A percentile compares a stretch with the other conserved stretches of the same genome.
Conservation (phyloP, 257 asterid species). For the Solanum stenotomum region DNA sequence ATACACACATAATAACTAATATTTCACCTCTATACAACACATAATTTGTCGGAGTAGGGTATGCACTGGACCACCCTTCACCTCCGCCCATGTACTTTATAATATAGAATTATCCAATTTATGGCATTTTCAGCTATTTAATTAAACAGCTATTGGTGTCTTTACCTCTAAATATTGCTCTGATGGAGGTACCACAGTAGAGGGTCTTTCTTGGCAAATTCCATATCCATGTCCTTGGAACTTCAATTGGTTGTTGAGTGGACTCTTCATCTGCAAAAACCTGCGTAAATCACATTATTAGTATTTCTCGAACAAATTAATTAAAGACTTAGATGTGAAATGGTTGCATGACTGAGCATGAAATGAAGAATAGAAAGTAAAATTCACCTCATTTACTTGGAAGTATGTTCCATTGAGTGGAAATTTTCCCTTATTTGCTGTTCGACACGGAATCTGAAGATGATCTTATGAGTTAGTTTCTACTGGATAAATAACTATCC, state of each 20-base stretch:
- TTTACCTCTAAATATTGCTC: slow-evolving; percentile 27
- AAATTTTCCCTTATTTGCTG: slow-evolving; percentile 19
- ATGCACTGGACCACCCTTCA: background rate
- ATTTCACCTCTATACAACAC: background rate
- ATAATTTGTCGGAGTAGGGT: background rate
- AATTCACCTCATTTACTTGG: slow-evolving; percentile 27
- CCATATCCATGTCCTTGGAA: slow-evolving; percentile 7
- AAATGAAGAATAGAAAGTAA: background rate
- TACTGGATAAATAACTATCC: background rate
- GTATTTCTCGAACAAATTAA: background rate
- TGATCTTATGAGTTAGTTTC: background rate
- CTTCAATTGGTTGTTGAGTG: slow-evolving; percentile 12
- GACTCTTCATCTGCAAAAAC: slow-evolving; percentile 36
- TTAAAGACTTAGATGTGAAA: background rate
- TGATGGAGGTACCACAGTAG: slow-evolving; percentile 16
- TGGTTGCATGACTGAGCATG: background rate
- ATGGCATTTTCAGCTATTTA: background rate
- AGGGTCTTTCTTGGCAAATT: slow-evolving; percentile 10
- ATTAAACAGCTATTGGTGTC: background rate
- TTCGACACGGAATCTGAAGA: slow-evolving; percentile 17
- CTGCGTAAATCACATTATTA: background rate
- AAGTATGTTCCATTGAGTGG: slow-evolving; percentile 26
- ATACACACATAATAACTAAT: background rate
- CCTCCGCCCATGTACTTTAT: background rate
- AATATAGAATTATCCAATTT: background rate